Conservation (phyloP, 331 rosid species). For the Malus hybrid region DNA sequence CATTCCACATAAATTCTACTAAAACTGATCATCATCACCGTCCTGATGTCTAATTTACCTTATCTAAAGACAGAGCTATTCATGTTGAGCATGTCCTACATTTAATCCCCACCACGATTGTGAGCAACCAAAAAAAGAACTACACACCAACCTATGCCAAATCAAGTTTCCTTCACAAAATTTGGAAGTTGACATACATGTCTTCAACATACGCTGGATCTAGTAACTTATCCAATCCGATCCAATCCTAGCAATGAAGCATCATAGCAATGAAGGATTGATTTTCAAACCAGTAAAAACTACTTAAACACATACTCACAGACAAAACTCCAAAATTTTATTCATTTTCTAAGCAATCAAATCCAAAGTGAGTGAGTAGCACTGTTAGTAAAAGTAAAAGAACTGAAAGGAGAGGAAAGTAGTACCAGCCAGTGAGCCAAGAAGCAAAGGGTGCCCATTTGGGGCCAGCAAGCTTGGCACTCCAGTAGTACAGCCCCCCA, state of each 20-base stretch:
- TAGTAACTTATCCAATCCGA: no score
- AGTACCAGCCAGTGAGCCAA: constrained; percentile 97
- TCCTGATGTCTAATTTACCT: neutral
- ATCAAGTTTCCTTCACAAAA: neutral
- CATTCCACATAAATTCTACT: neutral
- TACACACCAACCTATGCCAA: neutral
- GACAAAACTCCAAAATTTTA: neutral
- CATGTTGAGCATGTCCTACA: neutral
- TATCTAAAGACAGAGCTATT: neutral
- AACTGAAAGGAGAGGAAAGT: constrained; percentile 1
- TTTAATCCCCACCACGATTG: neutral
- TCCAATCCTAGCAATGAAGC: neutral
- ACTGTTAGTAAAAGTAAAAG: neutral
- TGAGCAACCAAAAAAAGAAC: neutral
- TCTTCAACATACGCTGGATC: no score
- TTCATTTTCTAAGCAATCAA: neutral
- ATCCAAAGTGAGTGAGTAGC: neutral
- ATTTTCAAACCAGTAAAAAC: neutral
- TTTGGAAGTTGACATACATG: neutral
- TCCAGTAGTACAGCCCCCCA: constrained; percentile 97
- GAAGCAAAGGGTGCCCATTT: constrained; percentile 94
- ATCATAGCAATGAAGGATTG: neutral
- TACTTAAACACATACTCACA: neutral
- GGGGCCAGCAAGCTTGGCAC: constrained; percentile 97
- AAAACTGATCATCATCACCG: neutral